Conservation (phyloP, 176 grass and related monocot species). For the Paspalum notatum region DNA sequence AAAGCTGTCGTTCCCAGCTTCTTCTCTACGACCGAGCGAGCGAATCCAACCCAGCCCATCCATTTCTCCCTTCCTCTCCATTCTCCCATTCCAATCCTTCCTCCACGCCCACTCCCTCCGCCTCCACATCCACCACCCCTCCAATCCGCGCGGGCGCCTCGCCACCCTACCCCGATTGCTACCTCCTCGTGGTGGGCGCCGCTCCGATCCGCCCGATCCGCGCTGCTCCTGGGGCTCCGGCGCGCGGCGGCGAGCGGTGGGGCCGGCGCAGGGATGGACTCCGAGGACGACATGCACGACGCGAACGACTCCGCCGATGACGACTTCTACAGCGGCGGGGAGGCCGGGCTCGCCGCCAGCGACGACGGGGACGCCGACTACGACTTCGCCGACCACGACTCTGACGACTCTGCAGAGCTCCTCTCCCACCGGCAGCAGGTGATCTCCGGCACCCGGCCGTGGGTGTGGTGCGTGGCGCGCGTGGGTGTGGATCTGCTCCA, state of each 20-base stretch:
- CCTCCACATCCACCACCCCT: conserved; percentile 9
- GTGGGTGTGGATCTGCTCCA: conserved; percentile 29
- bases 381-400: conserved; percentile 95
- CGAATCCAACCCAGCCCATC: conserved; percentile 51
- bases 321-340: conserved; percentile 92
- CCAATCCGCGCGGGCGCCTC: conserved; percentile 35
- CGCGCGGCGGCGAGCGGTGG: conserved; percentile 41
- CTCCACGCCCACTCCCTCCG: neutral
- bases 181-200: conserved; percentile 61
- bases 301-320: conserved; percentile 73
- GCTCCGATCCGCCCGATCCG: conserved; percentile 76
- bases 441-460: conserved; percentile 16
- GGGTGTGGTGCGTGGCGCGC: neutral
- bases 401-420: conserved; percentile 74
- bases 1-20: conserved; percentile 47
- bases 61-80: conserved; percentile 24
- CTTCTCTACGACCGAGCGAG: conserved; percentile 33
- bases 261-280: conserved; percentile 64
- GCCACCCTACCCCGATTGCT: conserved; percentile 50
- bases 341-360: conserved; percentile 68
- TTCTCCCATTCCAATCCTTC: conserved; percentile 26
- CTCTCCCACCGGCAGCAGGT: conserved; percentile 86
- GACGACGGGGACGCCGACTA: conserved; percentile 91
- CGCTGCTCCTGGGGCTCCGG: conserved; percentile 59
- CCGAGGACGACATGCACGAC: conserved; percentile 98